Evolutionary conservation across 768 basidiomycete species (phyloP).

Genomic region (Xerocomellus dryophilus): DNA sequence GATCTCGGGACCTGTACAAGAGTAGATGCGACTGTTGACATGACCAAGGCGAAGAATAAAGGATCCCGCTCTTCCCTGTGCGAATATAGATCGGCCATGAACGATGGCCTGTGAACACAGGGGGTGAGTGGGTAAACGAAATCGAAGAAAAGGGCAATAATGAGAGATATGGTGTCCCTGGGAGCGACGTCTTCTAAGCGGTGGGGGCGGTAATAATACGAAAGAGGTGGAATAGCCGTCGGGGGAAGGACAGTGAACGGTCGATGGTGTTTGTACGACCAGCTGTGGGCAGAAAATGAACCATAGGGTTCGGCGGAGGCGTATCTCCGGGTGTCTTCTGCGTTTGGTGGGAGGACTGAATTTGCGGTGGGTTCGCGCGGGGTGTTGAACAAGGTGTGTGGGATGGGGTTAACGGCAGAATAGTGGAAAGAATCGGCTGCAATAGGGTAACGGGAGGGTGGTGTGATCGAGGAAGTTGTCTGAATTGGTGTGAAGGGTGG

Average conservation of each 20-base stretch:
- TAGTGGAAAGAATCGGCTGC: conserved; percentile 67
- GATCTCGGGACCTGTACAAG: conserved; percentile 85
- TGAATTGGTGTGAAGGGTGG: conserved; percentile 43
- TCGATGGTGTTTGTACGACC: conserved; percentile 67
- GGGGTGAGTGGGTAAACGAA: conserved; percentile 91
- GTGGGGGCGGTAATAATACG: conserved; percentile 70
- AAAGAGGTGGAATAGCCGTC: conserved; percentile 52
- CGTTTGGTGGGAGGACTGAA: conserved; percentile 37
- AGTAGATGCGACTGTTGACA: conserved; percentile 85
- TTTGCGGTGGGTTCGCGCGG: conserved; percentile 35
- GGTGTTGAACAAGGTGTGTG: conserved; percentile 38
- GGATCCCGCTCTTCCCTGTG: conserved; percentile 83
- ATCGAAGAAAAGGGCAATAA: conserved; percentile 88
- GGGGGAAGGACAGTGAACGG: conserved; percentile 45
- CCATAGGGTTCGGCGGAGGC: conserved; percentile 56
- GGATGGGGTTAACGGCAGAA: conserved; percentile 34
- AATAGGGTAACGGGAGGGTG: conserved; percentile 70
- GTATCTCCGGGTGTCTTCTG: conserved; percentile 43
- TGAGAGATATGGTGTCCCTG: conserved; percentile 73
- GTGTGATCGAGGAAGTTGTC: conserved; percentile 39
- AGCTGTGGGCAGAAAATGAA: conserved; percentile 65
- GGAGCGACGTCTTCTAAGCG: conserved; percentile 81
- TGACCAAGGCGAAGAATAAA: conserved; percentile 86
- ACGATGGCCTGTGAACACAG: conserved; percentile 86
- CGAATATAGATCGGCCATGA: conserved; percentile 83